Conservation (phyloP, 768 basidiomycete genomes). For the Coprinopsis strossmayeri region DNA sequence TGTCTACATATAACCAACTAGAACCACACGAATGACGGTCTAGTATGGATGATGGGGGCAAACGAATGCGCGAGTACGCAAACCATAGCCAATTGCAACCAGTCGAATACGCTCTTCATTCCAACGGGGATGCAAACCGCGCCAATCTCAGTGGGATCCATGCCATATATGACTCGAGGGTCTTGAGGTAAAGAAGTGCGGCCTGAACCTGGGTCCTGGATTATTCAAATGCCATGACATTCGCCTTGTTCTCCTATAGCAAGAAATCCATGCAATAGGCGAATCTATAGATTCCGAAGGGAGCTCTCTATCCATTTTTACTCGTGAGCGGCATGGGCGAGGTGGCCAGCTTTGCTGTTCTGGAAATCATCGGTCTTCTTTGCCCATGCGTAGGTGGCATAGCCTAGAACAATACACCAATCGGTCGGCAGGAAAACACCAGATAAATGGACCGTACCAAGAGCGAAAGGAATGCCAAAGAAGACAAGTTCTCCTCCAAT, state of each 20-base stretch:
- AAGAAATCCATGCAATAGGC: too few species aligned
- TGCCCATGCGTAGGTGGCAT: slow-evolving; percentile 75
- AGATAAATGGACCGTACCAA: slow-evolving; percentile 47
- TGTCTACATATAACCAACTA: too few species aligned
- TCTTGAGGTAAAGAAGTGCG: too few species aligned
- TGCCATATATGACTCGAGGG: too few species aligned
- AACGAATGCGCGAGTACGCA: too few species aligned
- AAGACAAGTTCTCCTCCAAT: slow-evolving; percentile 69
- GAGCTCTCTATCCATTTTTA: slow-evolving; percentile 18
- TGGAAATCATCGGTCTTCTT: slow-evolving; percentile 58
- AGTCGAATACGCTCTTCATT: too few species aligned
- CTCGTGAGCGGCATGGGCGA: slow-evolving; percentile 38
- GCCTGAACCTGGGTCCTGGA: too few species aligned
- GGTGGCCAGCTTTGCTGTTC: slow-evolving; percentile 79
- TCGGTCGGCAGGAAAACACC: background rate
- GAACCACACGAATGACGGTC: too few species aligned
- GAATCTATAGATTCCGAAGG: background rate
- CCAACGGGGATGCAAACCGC: too few species aligned
- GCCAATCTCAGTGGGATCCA: too few species aligned
- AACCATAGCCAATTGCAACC: too few species aligned
- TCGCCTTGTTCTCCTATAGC: background rate
- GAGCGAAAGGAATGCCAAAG: slow-evolving; percentile 68
- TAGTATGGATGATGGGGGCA: too few species aligned
- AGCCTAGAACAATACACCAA: slow-evolving; percentile 56
- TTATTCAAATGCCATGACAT: background rate